Evolutionary conservation across 2,329 filamentous ascomycete species (phyloP).

Genomic region (Berkeleyomyces basicola): DNA sequence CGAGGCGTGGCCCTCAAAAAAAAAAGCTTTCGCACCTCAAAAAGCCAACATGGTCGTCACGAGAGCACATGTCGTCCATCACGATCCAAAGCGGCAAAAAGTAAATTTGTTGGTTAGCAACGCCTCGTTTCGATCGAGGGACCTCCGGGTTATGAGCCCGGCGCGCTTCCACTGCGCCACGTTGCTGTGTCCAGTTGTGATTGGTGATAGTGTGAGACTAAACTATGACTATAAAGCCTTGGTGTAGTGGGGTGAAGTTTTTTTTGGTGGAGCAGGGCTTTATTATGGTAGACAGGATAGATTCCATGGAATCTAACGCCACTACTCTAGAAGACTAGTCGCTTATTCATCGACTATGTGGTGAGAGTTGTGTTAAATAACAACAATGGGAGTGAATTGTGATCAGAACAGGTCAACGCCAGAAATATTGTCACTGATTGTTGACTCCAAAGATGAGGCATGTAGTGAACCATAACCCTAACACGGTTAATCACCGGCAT

Average conservation of each 20-base stretch:
- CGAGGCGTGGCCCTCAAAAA: background rate
- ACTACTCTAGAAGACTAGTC: too few relatives aligned
- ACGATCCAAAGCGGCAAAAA: background rate
- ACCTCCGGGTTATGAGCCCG: slow-evolving; percentile 14
- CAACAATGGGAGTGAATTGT: background rate
- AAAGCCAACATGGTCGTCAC: too few relatives aligned
- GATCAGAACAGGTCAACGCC: background rate
- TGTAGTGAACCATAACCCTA: background rate
- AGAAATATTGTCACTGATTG: background rate
- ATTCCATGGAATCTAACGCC: too few relatives aligned
- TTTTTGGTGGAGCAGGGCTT: background rate
- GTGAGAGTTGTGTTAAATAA: background rate
- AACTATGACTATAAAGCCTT: background rate
- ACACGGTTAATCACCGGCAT: background rate
- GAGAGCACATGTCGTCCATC: too few relatives aligned
- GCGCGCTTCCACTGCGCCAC: slow-evolving; percentile 14
- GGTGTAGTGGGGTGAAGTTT: background rate
- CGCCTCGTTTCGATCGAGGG: slow-evolving; percentile 14
- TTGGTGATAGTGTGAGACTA: too few relatives aligned
- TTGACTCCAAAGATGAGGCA: background rate
- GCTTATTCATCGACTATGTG: too few relatives aligned
- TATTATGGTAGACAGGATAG: too few relatives aligned
- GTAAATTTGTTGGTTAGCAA: background rate
- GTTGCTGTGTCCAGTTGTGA: slow-evolving; percentile 5
- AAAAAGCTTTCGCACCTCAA: too few relatives aligned